Base-by-base conservation (phyloP, 2,329 filamentous ascomycete species). In the Drechslerella dactyloides region DNA sequence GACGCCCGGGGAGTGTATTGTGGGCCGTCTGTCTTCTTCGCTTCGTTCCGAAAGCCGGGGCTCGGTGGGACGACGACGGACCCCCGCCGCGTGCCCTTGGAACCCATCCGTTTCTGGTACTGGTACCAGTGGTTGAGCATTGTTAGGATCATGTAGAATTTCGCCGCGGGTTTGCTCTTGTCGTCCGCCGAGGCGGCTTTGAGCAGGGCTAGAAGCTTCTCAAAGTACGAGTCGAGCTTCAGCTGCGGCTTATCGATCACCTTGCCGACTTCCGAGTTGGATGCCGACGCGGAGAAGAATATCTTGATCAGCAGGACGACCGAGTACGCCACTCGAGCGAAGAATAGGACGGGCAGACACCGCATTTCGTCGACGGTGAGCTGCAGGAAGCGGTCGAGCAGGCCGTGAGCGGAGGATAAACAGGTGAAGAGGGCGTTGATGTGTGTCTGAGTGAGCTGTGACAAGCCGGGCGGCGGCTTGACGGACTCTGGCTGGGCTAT, bases 151-250 rank as follows among this genome's bases (percentile, higher is more conserved):
- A 83, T 78, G 42, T 78, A 76, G 69, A 83, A 75, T 77, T 78
- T 76, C 73, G 76, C 75, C 69, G 81, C 35, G 84, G 76, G 19
- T 79, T 79, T 60, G 82, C 81, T 81, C 69, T 84, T 85, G 56
- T 89, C 85, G 0, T 84, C 84, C 2, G 85, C 85, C 0, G 88
- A 87, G 0, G 87, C 84, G 42, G 84, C 83, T 66, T 84, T 83
- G 76, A 93, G 89, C 75, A 88, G 87, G 0, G 86, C 84, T 0
- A 91, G 84, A 19, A 93, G 81, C n/a, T 82, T 83, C 73, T 90
- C 87, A 1, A 96, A 82, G 77, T 91, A 82, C 61, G 79, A 75
- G 37, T 84, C 82, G 23, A 84, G 81, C n/a, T 79, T 78, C 8
- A 84, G 77, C 48, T 81, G 80, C 48, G 82, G 80, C 37, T 81